phyloP scores from a whole-genome alignment of 768 basidiomycete species.

The Termitomyces titanicus region DNA sequence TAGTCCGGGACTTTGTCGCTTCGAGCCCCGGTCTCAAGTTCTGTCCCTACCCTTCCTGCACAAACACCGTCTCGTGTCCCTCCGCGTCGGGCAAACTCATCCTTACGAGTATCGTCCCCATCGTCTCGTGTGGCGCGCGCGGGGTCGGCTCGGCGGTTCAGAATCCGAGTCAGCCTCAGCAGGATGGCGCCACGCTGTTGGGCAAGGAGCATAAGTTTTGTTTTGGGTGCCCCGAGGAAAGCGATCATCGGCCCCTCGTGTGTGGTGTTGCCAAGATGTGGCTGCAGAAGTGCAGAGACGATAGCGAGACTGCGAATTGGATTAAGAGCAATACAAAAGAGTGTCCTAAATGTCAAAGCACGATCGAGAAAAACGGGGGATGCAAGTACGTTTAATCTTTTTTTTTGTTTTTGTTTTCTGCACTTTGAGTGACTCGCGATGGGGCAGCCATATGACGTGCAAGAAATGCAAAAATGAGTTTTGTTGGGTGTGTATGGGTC shows the following conservation, averaged over 20 bases:
- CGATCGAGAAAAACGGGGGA: slow-evolving; percentile 99
- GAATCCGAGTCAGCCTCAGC: slow-evolving; percentile 26
- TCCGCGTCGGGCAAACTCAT: slow-evolving; percentile 73
- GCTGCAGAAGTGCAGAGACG: slow-evolving; percentile 96
- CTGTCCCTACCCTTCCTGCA: slow-evolving; percentile 94
- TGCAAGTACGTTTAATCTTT: slow-evolving; percentile 82
- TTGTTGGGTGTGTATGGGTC: slow-evolving; percentile 99
- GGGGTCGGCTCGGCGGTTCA: slow-evolving; percentile 33
- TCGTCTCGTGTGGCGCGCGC: slow-evolving; percentile 76
- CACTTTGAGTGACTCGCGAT: too few relatives aligned
- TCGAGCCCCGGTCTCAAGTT: slow-evolving; percentile 83
- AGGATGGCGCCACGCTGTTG: slow-evolving; percentile 20
- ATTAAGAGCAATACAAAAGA: slow-evolving; percentile 99
- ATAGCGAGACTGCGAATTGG: slow-evolving; percentile 99
- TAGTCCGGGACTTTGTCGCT: slow-evolving; percentile 87
- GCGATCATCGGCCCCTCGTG: slow-evolving; percentile 88
- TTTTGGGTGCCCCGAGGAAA: slow-evolving; percentile 88
- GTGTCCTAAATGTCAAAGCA: slow-evolving; percentile 92
- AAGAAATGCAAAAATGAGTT: slow-evolving; percentile 99
- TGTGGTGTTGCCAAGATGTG: slow-evolving; percentile 89
- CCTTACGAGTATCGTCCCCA: slow-evolving; percentile 80
- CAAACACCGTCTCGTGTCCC: slow-evolving; percentile 89
- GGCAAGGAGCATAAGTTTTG: slow-evolving; percentile 78
- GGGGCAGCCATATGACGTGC: slow-evolving; percentile 99
- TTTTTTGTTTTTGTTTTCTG: slow-evolving; percentile 4